These are phyloP conservation scores for Diaporthe batatas DNA, from an alignment of 2,329 filamentous ascomycete species.

Conservation along the genomic window DNA sequence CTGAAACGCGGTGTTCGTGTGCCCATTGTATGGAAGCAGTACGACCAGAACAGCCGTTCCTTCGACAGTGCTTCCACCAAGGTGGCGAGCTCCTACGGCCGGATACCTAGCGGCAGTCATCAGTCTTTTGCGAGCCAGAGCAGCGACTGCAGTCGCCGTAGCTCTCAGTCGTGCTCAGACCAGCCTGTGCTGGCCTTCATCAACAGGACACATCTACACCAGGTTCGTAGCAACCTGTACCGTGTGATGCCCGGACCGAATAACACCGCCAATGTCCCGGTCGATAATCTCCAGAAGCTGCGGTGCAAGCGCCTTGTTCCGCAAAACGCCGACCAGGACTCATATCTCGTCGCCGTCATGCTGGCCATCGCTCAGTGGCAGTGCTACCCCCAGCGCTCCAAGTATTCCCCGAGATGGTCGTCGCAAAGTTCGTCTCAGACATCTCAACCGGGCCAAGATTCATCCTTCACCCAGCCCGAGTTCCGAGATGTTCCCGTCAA, in stretches of 20 bases:
- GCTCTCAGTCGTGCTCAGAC: constrained; percentile 38
- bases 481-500: constrained; percentile 64
- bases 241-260: constrained; percentile 58
- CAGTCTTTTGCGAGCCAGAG: constrained; percentile 44
- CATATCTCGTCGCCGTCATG: constrained; percentile 65
- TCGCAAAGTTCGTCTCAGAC: constrained; percentile 47
- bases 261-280: constrained; percentile 59
- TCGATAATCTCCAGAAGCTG: constrained; percentile 61
- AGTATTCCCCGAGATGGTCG: constrained; percentile 36
- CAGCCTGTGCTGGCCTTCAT: constrained; percentile 61
- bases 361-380: constrained; percentile 70
- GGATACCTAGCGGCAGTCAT: constrained; percentile 45
- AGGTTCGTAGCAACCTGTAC: constrained; percentile 62
- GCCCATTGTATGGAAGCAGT: constrained; percentile 64
- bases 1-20: constrained; percentile 62
- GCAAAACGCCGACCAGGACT: constrained; percentile 63
- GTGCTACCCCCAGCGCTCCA: constrained; percentile 56
- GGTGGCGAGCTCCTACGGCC: constrained; percentile 51
- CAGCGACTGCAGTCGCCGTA: constrained; percentile 39
- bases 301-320: constrained; percentile 63
- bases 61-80: constrained; percentile 54
- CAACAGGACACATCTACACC: constrained; percentile 60
- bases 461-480: constrained; percentile 46
- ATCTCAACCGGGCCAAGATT: constrained; percentile 38
- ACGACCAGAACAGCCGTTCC: constrained; percentile 47